These are phyloP conservation scores for Candida adriatica DNA, from an alignment of 805 yeast genomes.

Conservation along the genomic window DNA sequence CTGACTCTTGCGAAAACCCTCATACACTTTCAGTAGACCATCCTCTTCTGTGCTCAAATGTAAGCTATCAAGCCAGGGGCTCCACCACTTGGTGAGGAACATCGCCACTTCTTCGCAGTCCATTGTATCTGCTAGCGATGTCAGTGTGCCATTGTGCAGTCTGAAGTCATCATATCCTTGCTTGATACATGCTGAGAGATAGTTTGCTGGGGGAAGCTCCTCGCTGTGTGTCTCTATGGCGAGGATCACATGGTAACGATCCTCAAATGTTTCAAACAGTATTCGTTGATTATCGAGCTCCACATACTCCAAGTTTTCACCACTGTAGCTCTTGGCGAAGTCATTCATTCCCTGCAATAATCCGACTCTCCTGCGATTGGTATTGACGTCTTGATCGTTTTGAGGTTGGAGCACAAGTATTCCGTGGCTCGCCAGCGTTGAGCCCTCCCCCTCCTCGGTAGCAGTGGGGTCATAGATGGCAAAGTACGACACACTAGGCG, in stretches of 20 bases:
- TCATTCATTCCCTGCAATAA: slow-evolving; percentile 32
- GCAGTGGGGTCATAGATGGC: slow-evolving; percentile 32
- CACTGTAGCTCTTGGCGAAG: slow-evolving; percentile 9
- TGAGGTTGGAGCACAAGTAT: slow-evolving; percentile 27
- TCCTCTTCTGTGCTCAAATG: slow-evolving; percentile 24
- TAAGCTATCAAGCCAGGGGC: slow-evolving; percentile 26
- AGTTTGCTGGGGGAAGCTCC: slow-evolving; percentile 23
- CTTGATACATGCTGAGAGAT: slow-evolving; percentile 20
- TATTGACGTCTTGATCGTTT: slow-evolving; percentile 19
- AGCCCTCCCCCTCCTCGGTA: not conserved
- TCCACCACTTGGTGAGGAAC: slow-evolving; percentile 31
- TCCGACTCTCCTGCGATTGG: slow-evolving; percentile 31
- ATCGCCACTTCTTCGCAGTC: slow-evolving; percentile 11
- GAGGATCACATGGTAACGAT: slow-evolving; percentile 22
- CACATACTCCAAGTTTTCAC: slow-evolving; percentile 14
- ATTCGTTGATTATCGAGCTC: slow-evolving; percentile 25
- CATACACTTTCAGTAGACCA: slow-evolving; percentile 27
- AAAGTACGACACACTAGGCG: slow-evolving; percentile 22
- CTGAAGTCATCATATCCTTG: slow-evolving; percentile 22
- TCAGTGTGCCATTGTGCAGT: slow-evolving; percentile 20
- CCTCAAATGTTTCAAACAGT: slow-evolving; percentile 24
- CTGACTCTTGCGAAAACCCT: slow-evolving; percentile 16
- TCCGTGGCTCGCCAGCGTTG: slow-evolving; percentile 13
- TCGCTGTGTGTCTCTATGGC: slow-evolving; percentile 13
- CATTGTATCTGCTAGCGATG: slow-evolving; percentile 14